Conservation (phyloP, 2,329 filamentous ascomycete species). For the Botrytis sinoallii region DNA sequence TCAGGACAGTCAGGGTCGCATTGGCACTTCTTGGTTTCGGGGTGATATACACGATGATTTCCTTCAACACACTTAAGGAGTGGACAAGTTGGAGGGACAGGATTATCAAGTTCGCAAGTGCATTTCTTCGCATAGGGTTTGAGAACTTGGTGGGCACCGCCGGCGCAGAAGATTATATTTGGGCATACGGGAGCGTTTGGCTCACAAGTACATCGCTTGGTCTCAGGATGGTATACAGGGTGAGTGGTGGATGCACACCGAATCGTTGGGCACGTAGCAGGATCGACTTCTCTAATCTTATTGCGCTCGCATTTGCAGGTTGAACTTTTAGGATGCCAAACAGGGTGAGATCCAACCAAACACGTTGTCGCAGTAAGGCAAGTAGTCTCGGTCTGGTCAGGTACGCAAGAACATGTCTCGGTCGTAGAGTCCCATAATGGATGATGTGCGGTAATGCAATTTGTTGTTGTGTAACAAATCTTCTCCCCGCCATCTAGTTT, state of each 20-base stretch:
- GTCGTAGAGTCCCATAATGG: slow-evolving; percentile 16
- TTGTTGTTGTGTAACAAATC: slow-evolving; percentile 17
- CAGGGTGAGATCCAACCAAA: slow-evolving; percentile 1
- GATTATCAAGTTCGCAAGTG: slow-evolving; percentile 23
- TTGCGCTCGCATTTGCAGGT: slow-evolving; percentile 10
- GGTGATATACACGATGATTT: slow-evolving; percentile 26
- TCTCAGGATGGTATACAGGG: slow-evolving; percentile 24
- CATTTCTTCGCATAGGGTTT: slow-evolving; percentile 22
- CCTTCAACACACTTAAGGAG: slow-evolving; percentile 24
- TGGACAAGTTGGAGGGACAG: slow-evolving; percentile 22
- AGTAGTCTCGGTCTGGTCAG: slow-evolving; percentile 9
- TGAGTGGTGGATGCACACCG: slow-evolving; percentile 21
- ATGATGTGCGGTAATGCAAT: slow-evolving; percentile 4
- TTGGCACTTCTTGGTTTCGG: slow-evolving; percentile 23
- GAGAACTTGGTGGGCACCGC: slow-evolving; percentile 21
- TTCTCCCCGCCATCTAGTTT: slow-evolving; percentile 16
- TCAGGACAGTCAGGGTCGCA: slow-evolving; percentile 27
- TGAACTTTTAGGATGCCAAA: slow-evolving; percentile 8
- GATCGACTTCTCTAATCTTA: slow-evolving; percentile 7
- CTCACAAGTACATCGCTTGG: slow-evolving; percentile 25
- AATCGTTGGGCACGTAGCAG: slow-evolving; percentile 22
- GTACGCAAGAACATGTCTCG: slow-evolving; percentile 19
- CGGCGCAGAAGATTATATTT: slow-evolving; percentile 23
- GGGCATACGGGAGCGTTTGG: slow-evolving; percentile 19
- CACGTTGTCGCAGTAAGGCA: slow-evolving; percentile 12